phyloP scores from a whole-genome alignment of 495 filamentous ascomycete genomes.

The Filosporella fistucella region DNA sequence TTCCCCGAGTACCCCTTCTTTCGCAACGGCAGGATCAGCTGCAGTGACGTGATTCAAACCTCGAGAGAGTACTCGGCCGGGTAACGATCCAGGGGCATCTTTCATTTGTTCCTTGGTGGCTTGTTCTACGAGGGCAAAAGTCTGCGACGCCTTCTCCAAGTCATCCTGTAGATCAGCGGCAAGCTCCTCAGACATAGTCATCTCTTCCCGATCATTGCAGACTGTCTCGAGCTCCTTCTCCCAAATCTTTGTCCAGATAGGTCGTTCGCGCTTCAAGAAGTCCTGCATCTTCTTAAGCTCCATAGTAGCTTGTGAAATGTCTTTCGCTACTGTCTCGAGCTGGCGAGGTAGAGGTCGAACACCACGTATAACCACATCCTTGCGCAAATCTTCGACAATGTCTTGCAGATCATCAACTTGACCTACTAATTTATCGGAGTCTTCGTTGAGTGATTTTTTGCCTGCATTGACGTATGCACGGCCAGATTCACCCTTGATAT shows the following conservation, averaged over 20 bases:
- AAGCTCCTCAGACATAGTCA: constrained; percentile 92
- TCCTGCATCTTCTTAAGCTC: constrained; percentile 96
- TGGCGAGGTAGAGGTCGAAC: constrained; percentile 90
- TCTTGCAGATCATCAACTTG: constrained; percentile 96
- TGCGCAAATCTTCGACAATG: constrained; percentile 91
- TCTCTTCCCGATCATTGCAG: constrained; percentile 88
- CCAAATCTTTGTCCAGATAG: constrained; percentile 97
- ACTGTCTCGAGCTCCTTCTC: constrained; percentile 92
- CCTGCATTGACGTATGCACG: constrained; percentile 79
- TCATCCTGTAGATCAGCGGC: constrained; percentile 90
- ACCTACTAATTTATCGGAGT: constrained; percentile 82
- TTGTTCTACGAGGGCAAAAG: constrained; percentile 91
- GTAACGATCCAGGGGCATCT: constrained; percentile 46
- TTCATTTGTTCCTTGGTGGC: constrained; percentile 94
- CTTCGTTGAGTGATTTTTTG: constrained; percentile 76
- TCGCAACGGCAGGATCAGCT: constrained; percentile 73
- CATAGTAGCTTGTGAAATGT: constrained; percentile 72
- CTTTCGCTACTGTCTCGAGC: constrained; percentile 81
- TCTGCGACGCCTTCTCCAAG: constrained; percentile 87
- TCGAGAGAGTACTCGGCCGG: constrained; percentile 46
- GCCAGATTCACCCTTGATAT: constrained; percentile 65
- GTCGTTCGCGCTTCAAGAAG: constrained; percentile 85
- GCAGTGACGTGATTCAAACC: constrained; percentile 52
- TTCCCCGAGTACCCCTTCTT: constrained; percentile 87
- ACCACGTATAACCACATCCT: constrained; percentile 91